Conservation (phyloP, 2,329 filamentous ascomycete genomes). For the Claviceps spartinae region DNA sequence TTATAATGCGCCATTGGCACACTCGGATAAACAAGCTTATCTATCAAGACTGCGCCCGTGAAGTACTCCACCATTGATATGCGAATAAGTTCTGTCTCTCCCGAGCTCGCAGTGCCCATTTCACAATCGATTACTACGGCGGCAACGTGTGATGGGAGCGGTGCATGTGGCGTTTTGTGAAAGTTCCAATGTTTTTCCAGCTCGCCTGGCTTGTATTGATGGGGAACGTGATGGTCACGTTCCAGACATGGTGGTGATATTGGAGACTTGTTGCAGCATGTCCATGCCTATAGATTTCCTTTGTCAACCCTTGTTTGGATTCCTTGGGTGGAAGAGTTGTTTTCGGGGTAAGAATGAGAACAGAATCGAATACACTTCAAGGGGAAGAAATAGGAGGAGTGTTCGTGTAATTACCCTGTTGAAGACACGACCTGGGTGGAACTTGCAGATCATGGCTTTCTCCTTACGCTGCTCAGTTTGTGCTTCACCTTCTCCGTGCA, state of each 20-base stretch:
- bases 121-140: constrained; percentile 40
- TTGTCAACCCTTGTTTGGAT: neutral
- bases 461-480: neutral
- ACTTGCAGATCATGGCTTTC: constrained; percentile 11
- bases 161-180: constrained; percentile 7
- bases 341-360: too few relatives aligned
- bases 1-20: constrained; percentile 34
- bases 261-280: constrained; percentile 16
- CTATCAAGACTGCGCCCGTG: constrained; percentile 31
- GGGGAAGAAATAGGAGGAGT: neutral
- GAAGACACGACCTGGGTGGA: constrained; percentile 16
- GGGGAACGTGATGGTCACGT: constrained; percentile 13
- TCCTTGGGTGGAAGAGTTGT: too few relatives aligned
- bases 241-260: constrained; percentile 14
- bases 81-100: constrained; percentile 38
- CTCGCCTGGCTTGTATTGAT: constrained; percentile 12
- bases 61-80: constrained; percentile 39
- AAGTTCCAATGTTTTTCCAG: constrained; percentile 16
- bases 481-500: neutral
- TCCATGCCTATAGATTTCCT: constrained; percentile 13
- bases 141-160: constrained; percentile 1
- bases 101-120: constrained; percentile 32
- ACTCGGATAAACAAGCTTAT: constrained; percentile 35
- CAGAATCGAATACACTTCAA: too few relatives aligned
- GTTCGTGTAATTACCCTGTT: constrained; percentile 11